Evolutionary conservation across 768 basidiomycete species (phyloP), one percentile per base, ranked within the genome.

Genomic region (Trametes villosa): DNA sequence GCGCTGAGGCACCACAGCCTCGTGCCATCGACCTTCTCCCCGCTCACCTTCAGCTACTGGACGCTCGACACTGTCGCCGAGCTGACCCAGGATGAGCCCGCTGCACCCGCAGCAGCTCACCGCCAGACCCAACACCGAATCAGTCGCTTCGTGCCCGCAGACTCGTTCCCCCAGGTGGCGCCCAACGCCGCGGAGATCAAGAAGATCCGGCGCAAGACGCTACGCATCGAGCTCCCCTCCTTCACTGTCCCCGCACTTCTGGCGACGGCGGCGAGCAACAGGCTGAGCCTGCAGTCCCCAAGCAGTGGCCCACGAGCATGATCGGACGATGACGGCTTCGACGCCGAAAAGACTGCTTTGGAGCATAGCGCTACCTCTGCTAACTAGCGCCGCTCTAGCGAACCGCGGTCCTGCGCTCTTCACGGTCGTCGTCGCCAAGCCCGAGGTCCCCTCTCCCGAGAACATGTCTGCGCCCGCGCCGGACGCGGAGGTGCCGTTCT

Each of bases 31-130:
- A 65, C 74, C 5, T 75, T 84, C 30, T 82, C 86, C 7, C 86
- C 85, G 1, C 68, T 86, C 42, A 85, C 88, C 0, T 75, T 88
- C 24, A 86, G 87, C 20, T 84, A 84, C 64, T 93, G 92, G 92
- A 92, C 92, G 91, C 83, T 91, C 58, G 90, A 94, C 36, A 90
- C 81, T 57, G 80, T 93, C 34, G 80, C 84, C 0, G 89, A 90
- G 47, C 74, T 92, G 20, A 86, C 86, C 0, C 75, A 72, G 52
- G 67, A 73, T 4, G 59, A 63, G 31, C 57, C 66, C 2, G 59
- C 52, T 27, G 68, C 65, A 11, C 68, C 71, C 4, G 26, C 70
- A 8, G 71, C 71, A 12, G 65, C 70, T 20, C 59, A 57, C 29
- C 69, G 70, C 27, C 68, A 72, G 7, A 40, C 52, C 6, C 41